Conservation (phyloP, 2,329 filamentous ascomycete species). For the Fusarium pilosicola region DNA sequence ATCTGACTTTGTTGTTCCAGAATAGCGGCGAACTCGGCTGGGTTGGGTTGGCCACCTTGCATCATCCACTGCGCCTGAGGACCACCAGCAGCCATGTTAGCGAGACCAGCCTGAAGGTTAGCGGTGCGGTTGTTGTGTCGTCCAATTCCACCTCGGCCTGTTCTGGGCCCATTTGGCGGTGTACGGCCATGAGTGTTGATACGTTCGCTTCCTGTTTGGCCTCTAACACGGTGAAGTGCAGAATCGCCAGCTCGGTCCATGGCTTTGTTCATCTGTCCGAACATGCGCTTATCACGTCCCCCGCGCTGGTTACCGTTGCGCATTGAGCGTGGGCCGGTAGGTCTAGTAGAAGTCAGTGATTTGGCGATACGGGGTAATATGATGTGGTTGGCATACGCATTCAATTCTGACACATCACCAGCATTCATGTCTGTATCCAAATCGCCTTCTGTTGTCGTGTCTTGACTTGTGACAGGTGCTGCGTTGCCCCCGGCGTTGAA, state of each 20-base stretch:
- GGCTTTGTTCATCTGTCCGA: constrained; percentile 84
- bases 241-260: constrained; percentile 82
- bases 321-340: constrained; percentile 95
- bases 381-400: constrained; percentile 62
- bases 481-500: constrained; percentile 60
- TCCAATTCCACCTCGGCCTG: constrained; percentile 60
- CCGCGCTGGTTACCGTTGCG: constrained; percentile 71
- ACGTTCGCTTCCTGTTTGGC: constrained; percentile 76
- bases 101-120: constrained; percentile 61
- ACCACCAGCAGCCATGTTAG: constrained; percentile 54
- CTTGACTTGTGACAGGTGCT: constrained; percentile 48
- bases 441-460: constrained; percentile 51
- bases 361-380: constrained; percentile 3
- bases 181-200: constrained; percentile 82
- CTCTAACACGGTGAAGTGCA: constrained; percentile 83
- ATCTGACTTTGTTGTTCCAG: constrained; percentile 88
- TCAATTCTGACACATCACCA: constrained; percentile 59
- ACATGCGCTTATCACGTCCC: constrained; percentile 80
- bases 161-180: constrained; percentile 76
- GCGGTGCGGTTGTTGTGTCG: constrained; percentile 61
- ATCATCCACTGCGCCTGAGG: constrained; percentile 59
- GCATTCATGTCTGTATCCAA: constrained; percentile 81
- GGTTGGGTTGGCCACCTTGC: constrained; percentile 57
- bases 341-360: constrained; percentile 67
- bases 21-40: constrained; percentile 75